phyloP scores from a whole-genome alignment of 1,284 basidiomycete genomes.

The Apiotrichum brassicae region DNA sequence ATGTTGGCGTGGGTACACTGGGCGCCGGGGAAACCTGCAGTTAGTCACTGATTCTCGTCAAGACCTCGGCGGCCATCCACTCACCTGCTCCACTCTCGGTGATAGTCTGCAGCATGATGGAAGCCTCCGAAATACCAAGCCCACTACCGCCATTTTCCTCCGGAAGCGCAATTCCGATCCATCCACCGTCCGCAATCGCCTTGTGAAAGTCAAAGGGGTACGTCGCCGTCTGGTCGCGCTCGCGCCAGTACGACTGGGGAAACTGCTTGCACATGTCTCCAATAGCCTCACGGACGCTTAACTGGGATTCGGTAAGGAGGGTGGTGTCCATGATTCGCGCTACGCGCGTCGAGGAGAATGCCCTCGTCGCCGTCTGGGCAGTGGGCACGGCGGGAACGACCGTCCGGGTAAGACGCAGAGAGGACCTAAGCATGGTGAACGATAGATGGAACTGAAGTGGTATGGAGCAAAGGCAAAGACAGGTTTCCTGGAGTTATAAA shows the following conservation, averaged over 20 bases:
- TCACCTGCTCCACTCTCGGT: conserved; percentile 15
- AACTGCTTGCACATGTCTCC: conserved; percentile 8
- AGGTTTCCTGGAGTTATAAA: background rate
- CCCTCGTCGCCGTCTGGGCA: background rate
- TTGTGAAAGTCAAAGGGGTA: conserved; percentile 19
- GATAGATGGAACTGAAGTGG: background rate
- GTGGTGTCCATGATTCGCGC: conserved; percentile 14
- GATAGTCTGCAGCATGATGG: conserved; percentile 20
- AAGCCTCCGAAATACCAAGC: conserved; percentile 14
- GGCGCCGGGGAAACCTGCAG: conserved; percentile 15
- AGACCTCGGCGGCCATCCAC: background rate
- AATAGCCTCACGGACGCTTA: conserved; percentile 12
- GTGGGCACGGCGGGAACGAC: background rate
- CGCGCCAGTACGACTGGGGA: conserved; percentile 18
- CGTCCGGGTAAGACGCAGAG: background rate
- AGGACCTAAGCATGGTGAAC: background rate
- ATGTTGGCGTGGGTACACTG: conserved; percentile 20
- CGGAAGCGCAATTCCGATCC: conserved; percentile 16
- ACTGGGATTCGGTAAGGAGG: conserved; percentile 18
- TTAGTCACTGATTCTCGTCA: background rate
- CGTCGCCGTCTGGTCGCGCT: conserved; percentile 10
- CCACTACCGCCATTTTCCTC: conserved; percentile 17
- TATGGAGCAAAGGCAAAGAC: background rate
- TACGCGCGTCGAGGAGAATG: conserved; percentile 4
- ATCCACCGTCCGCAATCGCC: conserved; percentile 18